These are phyloP conservation scores for Phaffia rhodozyma DNA, from an alignment of 1,284 basidiomycete genomes.

Conservation along the genomic window DNA sequence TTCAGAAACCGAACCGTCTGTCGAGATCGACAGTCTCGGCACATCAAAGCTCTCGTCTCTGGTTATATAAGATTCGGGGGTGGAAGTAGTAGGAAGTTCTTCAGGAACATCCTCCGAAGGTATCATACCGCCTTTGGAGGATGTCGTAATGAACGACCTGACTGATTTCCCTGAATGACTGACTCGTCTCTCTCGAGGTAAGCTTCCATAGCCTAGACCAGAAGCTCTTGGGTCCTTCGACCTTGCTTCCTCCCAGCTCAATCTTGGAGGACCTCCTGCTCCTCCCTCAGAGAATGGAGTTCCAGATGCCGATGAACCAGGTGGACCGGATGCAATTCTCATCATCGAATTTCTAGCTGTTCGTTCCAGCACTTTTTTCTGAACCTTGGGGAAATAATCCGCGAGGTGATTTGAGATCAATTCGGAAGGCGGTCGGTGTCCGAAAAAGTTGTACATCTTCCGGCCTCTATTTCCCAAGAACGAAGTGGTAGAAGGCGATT, in stretches of 20 bases:
- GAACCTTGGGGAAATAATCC: constrained; percentile 89
- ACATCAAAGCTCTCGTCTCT: constrained; percentile 4
- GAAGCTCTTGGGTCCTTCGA: constrained; percentile 4
- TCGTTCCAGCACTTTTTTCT: constrained; percentile 75
- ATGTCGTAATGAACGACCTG: no score
- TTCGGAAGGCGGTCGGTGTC: constrained; percentile 91
- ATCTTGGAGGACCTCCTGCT: background rate
- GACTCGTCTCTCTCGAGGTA: constrained; percentile 6
- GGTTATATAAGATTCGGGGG: background rate
- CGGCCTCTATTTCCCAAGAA: constrained; percentile 30
- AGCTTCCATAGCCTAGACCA: background rate
- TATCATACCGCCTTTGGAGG: no score
- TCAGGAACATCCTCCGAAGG: background rate
- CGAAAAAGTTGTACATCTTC: constrained; percentile 88
- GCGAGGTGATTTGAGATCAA: constrained; percentile 91
- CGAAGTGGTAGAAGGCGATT: constrained; percentile 32
- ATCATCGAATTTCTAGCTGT: constrained; percentile 68
- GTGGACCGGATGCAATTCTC: constrained; percentile 35
- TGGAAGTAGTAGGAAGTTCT: background rate
- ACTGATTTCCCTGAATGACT: background rate
- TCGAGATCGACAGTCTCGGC: constrained; percentile 28
- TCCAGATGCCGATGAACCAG: constrained; percentile 1
- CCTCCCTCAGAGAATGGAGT: background rate
- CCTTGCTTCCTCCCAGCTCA: constrained; percentile 14
- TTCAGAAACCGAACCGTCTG: constrained; percentile 23